Evolutionary conservation across 306 rosid genomes (phyloP), one percentile per base, ranked within the genome.

Genomic region (Canavalia gladiata): DNA sequence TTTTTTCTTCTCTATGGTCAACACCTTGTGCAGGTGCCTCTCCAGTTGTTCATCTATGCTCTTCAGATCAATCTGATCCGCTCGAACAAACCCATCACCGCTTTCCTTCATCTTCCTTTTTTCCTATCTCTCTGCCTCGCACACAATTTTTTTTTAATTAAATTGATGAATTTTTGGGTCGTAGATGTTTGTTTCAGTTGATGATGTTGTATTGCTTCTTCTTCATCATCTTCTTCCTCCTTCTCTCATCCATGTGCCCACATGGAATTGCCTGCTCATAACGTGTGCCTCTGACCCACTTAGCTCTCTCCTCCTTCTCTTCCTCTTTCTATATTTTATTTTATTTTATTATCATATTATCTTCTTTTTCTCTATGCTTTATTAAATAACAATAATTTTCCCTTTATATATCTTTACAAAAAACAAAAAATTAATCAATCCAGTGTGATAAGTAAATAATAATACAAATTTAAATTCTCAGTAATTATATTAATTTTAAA

Each of bases 61-160:
- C 89, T 95, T 95, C 67, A 95, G 95, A 91, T 95, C 99, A 90
- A 95, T 95, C 91, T 95, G 98, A 90, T 95, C 99, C 3, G 99
- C 99, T 49, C 99, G 75, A 63, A 95, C 99, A 76, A 93, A 95
- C 75, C 97, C 98, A 85, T 93, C 99, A 72, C 91, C 75, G 78
- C 68, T 80, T 41, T 93, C 97, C 88, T 93, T 93, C 99, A 93
- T 91, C 85, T 67, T 68, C 72, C 67, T 66, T 52, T 74, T 39
- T 46, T 33, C 50, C 10, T 7, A 0, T 71, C 28, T 46, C 6
- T 7, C 5, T 41, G 12, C 18, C 37, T 43, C 74, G 5, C 8
- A 41, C 39, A 39, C 5, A 37, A 65, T n/a, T 39, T 18, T 18
- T 18, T 18, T 18, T 18, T 18, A 56, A 71, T 42, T 34, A 47